Base-by-base conservation (phyloP, 2,329 filamentous ascomycete genomes). In the Beauveria varroae region DNA sequence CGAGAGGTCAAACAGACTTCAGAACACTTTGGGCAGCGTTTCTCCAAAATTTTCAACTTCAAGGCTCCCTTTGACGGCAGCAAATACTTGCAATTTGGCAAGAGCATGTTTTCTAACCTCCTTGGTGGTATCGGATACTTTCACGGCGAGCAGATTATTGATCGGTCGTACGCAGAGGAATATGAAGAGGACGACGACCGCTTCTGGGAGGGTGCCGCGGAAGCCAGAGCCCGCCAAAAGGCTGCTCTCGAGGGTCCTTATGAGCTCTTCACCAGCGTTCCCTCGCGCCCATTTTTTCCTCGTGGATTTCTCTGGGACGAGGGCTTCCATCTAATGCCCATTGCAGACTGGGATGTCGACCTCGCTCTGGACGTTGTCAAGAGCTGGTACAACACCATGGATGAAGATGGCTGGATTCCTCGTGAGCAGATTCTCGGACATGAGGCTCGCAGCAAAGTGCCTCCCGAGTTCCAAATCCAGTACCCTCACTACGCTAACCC, bases 401-500 rank as follows among this genome's bases (percentile, higher is more conserved):
- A 99, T 66, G 89, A 95, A 18, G 92, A 98, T 72, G 95, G 95
- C 59, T 99, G 95, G 95, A 98, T 99, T 71, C 91, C 88, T 3
- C 88, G 95, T 57, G 95, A 99, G 77, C 93, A 97, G 75, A 98
- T 99, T 63, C 83, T 99, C 2, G 95, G 95, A 1, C 76, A 83
- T 2, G 95, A 99, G 76, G 95, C 95, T 52, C 87, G 93, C 64
- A 96, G 89, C 81, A 98, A 97, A 75, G 95, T 99, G 2, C 95
- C 95, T 0, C 74, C 81, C 5, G 93, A 98, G 74, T 99, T 99
- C 73, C 93, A 96, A 69, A 84, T 92, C 16, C 95, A 98, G 71
- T 98, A 98, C 71, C 93, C 95, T 26, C 93, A 98, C 73, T 97
- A 97, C 69, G 95, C 95, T 57, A 99, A 99, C 74, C 95, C 95